Evolutionary conservation across 2,329 filamentous ascomycete species (phyloP).

Genomic region (Stachybotrys elegans): DNA sequence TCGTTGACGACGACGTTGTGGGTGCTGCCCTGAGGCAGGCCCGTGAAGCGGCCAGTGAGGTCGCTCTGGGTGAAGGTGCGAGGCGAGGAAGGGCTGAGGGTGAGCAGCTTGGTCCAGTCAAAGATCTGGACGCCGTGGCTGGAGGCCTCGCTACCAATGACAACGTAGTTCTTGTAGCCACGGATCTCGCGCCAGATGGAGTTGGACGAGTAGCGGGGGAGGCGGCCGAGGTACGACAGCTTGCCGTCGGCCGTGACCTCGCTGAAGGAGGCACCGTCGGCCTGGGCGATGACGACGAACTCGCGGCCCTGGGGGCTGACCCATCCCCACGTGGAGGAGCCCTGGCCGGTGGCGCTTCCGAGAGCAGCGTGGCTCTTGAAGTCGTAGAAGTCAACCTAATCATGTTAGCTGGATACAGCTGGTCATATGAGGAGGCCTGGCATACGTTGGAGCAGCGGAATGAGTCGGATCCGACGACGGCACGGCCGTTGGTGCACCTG

Average conservation of each 20-base stretch:
- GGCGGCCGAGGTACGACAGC: constrained; percentile 2
- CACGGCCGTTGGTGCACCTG: constrained; percentile 11
- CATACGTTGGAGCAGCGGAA: constrained; percentile 38
- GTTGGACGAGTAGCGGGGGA: constrained; percentile 1
- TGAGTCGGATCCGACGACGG: constrained; percentile 34
- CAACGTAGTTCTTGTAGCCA: constrained; percentile 24
- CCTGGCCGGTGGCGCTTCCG: constrained; percentile 25
- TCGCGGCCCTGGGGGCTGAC: constrained; percentile 37
- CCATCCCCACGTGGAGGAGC: constrained; percentile 33
- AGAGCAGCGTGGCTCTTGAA: constrained; percentile 48
- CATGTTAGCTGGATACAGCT: too few relatives aligned
- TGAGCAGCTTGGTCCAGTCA: constrained; percentile 48
- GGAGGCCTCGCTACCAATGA: constrained; percentile 33
- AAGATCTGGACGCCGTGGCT: constrained; percentile 56
- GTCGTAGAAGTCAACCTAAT: constrained; percentile 44
- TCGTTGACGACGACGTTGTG: constrained; percentile 29
- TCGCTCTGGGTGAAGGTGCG: constrained; percentile 25
- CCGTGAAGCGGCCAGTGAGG: constrained; percentile 17
- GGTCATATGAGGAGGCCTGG: background rate
- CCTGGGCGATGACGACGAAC: constrained; percentile 38
- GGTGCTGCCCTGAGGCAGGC: constrained; percentile 29
- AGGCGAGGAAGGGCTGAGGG: constrained; percentile 30
- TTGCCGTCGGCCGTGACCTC: constrained; percentile 25
- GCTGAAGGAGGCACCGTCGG: constrained; percentile 39
- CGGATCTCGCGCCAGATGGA: constrained; percentile 29